A percentile compares a stretch with the other conserved stretches of the same genome.
phyloP scores from a whole-genome alignment of 169 alveolate genomes.

The Condylostoma magnum region DNA sequence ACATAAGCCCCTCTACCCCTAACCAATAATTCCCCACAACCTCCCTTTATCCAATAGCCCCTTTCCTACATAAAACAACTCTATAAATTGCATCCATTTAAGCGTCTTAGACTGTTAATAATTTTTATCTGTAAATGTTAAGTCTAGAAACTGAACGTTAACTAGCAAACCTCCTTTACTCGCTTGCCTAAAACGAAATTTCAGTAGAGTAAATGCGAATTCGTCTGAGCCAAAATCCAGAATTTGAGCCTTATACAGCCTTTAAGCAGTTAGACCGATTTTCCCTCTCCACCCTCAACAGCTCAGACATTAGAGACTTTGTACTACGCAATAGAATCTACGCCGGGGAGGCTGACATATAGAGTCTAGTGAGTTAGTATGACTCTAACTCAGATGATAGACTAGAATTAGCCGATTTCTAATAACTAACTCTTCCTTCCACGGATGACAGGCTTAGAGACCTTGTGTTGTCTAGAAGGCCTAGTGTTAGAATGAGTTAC shows the following conservation, averaged over 20 bases:
- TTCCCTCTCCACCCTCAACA: neutral
- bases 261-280: slow-evolving; percentile 1
- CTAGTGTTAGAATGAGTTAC: neutral
- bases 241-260: slow-evolving; percentile 28
- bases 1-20: no score
- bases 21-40: no score
- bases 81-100: no score
- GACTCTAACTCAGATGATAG: slow-evolving; percentile 19
- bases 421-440: neutral
- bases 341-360: slow-evolving; percentile 9
- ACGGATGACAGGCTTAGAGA: slow-evolving; percentile 30
- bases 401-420: slow-evolving; percentile 12
- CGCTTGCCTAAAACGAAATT: slow-evolving; percentile 23
- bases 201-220: neutral
- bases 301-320: neutral
- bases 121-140: slow-evolving; percentile 4
- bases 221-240: slow-evolving; percentile 20
- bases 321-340: neutral
- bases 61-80: no score
- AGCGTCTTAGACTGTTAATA: no score
- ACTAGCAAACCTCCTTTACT: slow-evolving; percentile 25
- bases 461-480: slow-evolving; percentile 26
- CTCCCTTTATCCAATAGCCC: no score
- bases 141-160: slow-evolving; percentile 29
- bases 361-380: slow-evolving; percentile 12